Conservation (phyloP, 805 yeast species). For the Tetrapisispora nanseiensis region DNA sequence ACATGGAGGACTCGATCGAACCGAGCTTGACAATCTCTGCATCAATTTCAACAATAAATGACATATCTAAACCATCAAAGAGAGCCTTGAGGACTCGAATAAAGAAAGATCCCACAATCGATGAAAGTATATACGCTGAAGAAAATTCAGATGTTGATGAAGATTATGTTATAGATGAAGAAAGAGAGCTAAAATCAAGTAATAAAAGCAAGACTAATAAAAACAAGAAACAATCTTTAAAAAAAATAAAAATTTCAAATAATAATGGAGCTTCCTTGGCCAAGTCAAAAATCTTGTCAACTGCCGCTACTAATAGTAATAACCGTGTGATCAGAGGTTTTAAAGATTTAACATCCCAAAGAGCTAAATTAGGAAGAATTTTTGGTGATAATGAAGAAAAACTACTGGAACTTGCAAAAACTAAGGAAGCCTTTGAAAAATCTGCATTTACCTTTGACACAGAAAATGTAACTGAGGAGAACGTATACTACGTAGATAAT, state of each 20-base stretch:
- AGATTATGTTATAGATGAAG: neutral
- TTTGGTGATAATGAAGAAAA: slow-evolving; percentile 43
- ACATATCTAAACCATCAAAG: neutral
- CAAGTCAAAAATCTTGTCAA: slow-evolving; percentile 5
- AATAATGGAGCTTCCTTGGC: neutral
- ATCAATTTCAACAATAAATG: neutral
- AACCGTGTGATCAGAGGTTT: slow-evolving; percentile 19
- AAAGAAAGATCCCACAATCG: neutral
- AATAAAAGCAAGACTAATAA: neutral
- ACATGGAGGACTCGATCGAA: neutral
- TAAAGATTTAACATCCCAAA: slow-evolving; percentile 31
- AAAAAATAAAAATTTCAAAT: slow-evolving; percentile 5
- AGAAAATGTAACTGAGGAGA: slow-evolving; percentile 18
- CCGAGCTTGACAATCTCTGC: neutral
- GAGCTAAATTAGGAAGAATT: slow-evolving; percentile 34
- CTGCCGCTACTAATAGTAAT: slow-evolving; percentile 15
- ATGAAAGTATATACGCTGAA: neutral
- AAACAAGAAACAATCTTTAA: neutral
- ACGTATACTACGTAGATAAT: slow-evolving; percentile 16
- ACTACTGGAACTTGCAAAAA: slow-evolving; percentile 34
- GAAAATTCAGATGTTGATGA: neutral
- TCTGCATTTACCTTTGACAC: slow-evolving; percentile 36
- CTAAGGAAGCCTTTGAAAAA: slow-evolving; percentile 43
- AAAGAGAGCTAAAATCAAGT: neutral
- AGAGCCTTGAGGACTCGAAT: neutral